A percentile compares a stretch with the other conserved stretches of the same genome.
phyloP scores from a whole-genome alignment of 1,284 basidiomycete species.

The Trichosporon sp. region DNA sequence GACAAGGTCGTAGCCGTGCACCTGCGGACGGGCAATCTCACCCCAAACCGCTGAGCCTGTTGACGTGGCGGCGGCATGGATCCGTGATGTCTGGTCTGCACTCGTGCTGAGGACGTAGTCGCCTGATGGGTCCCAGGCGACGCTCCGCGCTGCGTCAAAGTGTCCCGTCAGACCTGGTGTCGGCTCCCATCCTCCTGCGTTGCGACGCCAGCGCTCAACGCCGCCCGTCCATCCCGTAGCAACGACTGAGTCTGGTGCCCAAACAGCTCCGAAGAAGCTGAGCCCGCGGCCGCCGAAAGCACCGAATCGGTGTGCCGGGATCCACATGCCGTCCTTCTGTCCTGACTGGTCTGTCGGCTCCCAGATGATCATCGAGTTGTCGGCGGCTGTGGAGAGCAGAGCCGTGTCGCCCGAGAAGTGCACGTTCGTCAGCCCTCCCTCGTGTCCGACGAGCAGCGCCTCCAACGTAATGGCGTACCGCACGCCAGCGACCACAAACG shows the following conservation, averaged over 20 bases:
- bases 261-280: slow-evolving; percentile 82
- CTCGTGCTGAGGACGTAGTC: slow-evolving; percentile 78
- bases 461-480: slow-evolving; percentile 76
- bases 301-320: slow-evolving; percentile 80
- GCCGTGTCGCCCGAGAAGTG: slow-evolving; percentile 60
- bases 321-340: slow-evolving; percentile 65
- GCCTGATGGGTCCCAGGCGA: slow-evolving; percentile 77
- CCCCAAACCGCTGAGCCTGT: slow-evolving; percentile 58
- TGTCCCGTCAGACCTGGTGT: slow-evolving; percentile 74
- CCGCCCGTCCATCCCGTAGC: slow-evolving; percentile 90
- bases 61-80: slow-evolving; percentile 59
- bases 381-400: slow-evolving; percentile 79
- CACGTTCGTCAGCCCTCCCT: slow-evolving; percentile 80
- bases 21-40: slow-evolving; percentile 81
- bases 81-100: slow-evolving; percentile 79
- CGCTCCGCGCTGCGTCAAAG: slow-evolving; percentile 64
- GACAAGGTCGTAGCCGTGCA: slow-evolving; percentile 90
- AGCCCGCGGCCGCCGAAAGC: slow-evolving; percentile 82
- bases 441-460: slow-evolving; percentile 85
- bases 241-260: slow-evolving; percentile 60
- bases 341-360: slow-evolving; percentile 41
- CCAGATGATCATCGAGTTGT: slow-evolving; percentile 91
- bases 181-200: slow-evolving; percentile 62
- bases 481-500: slow-evolving; percentile 54
- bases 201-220: slow-evolving; percentile 69